Conservation (phyloP, 1,284 basidiomycete genomes). For the Wolfiporia cocos region DNA sequence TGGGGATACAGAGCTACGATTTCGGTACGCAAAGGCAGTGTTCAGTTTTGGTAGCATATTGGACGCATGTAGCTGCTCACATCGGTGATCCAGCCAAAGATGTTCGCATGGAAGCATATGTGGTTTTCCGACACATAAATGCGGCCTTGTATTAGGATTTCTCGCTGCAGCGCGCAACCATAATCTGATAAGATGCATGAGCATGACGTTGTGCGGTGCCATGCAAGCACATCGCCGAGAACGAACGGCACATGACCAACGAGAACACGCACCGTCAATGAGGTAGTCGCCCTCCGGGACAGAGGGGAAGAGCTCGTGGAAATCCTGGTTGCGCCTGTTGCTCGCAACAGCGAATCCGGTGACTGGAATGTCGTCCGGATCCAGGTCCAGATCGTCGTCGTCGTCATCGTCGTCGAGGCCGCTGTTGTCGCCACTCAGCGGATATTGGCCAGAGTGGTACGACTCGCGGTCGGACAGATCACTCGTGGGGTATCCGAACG, state of each 20-base stretch:
- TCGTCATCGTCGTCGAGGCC: slow-evolving; percentile 29
- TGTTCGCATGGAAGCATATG: slow-evolving; percentile 97
- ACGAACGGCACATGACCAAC: background rate
- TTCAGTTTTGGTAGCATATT: too few relatives aligned
- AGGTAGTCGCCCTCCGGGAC: slow-evolving; percentile 97
- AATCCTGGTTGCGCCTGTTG: slow-evolving; percentile 91
- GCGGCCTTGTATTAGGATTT: slow-evolving; percentile 94
- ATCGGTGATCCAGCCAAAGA: slow-evolving; percentile 98
- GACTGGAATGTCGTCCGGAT: slow-evolving; percentile 70
- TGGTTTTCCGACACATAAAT: slow-evolving; percentile 98
- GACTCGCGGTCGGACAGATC: slow-evolving; percentile 26
- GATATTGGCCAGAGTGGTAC: slow-evolving; percentile 22
- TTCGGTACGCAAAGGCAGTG: too few relatives aligned
- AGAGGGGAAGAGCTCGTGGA: slow-evolving; percentile 86
- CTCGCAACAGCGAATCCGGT: slow-evolving; percentile 97
- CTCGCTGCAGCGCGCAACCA: slow-evolving; percentile 92
- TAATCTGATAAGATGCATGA: slow-evolving; percentile 63
- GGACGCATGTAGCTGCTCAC: slow-evolving; percentile 47
- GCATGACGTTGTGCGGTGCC: slow-evolving; percentile 4
- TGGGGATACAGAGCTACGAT: slow-evolving; percentile 83
- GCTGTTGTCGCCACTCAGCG: slow-evolving; percentile 16
- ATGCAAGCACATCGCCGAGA: background rate
- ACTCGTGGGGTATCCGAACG: slow-evolving; percentile 20
- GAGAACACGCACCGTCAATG: slow-evolving; percentile 75
- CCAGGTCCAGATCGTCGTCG: slow-evolving; percentile 44